Conservation (phyloP, 2,329 filamentous ascomycete genomes). For the Pseudogymnoascus sp. region DNA sequence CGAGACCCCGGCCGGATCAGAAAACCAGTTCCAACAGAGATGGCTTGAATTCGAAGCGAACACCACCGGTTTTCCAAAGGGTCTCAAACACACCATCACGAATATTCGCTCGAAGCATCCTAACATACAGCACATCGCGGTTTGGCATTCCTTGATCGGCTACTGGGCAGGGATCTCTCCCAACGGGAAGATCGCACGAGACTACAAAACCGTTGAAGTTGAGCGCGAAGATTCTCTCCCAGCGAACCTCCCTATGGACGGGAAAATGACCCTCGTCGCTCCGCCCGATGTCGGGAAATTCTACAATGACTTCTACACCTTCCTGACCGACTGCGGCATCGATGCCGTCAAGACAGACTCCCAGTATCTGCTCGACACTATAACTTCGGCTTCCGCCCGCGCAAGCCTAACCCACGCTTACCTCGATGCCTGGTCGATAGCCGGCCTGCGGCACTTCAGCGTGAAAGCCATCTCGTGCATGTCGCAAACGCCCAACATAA, state of each 20-base stretch:
- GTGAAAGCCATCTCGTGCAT: slow-evolving; percentile 84
- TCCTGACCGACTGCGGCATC: slow-evolving; percentile 65
- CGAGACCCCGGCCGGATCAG: slow-evolving; percentile 36
- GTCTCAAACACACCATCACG: slow-evolving; percentile 62
- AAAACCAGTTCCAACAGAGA: slow-evolving; percentile 48
- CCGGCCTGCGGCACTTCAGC: slow-evolving; percentile 69
- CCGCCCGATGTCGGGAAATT: slow-evolving; percentile 66
- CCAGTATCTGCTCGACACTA: slow-evolving; percentile 79
- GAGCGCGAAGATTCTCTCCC: slow-evolving; percentile 41
- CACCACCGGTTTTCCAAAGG: slow-evolving; percentile 66
- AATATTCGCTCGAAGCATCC: slow-evolving; percentile 62
- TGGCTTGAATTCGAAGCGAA: slow-evolving; percentile 88
- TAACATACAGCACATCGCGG: slow-evolving; percentile 73
- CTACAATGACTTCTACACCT: slow-evolving; percentile 87
- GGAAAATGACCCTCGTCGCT: slow-evolving; percentile 64
- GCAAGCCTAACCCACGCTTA: slow-evolving; percentile 65
- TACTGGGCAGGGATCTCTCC: slow-evolving; percentile 90
- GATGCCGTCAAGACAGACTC: slow-evolving; percentile 86
- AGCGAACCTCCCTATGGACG: slow-evolving; percentile 44
- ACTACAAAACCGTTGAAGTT: slow-evolving; percentile 66
- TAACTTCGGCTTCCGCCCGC: slow-evolving; percentile 61
- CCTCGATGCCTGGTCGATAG: slow-evolving; percentile 77
- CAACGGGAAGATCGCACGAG: slow-evolving; percentile 61
- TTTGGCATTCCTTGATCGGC: slow-evolving; percentile 84
- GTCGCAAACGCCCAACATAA: slow-evolving; percentile 77